Base-by-base conservation (phyloP, 2,329 filamentous ascomycete genomes). In the Colletotrichum spaethianum region DNA sequence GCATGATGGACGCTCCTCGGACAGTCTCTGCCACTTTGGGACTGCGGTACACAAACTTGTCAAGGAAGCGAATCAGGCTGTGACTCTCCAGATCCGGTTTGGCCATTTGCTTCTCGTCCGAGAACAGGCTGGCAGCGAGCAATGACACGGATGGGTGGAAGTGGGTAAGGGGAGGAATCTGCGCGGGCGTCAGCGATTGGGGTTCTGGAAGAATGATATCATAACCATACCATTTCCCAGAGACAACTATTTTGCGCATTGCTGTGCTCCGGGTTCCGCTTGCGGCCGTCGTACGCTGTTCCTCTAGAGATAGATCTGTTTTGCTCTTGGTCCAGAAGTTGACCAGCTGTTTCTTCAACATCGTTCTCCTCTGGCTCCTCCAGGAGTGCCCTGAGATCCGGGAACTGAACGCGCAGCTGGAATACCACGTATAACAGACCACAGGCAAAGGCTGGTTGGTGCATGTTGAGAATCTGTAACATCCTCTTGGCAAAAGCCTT, bases 1-100 rank as follows among this genome's bases (percentile, higher is more conserved):
- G 96, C 96, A 99, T 99, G 82, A 99, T 97, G 33, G 95, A 98
- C 36, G 90, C 88, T 61, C 97, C 97, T 74, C 94, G 93, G 38
- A 90, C 87, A 40, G 86, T 82, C 63, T 90, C 87, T 20, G 88
- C 89, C 4, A 91, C 86, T 86, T 98, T 98, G 73, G 96, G 92
- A 77, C 96, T 98, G 76, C 94, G 93, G 87, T 98, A 99, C n/a
- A 98, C 94, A 82, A 99, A 99, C 77, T 97, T 95, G 83, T 99
- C 96, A 70, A 99, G 87, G 87, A 99, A 99, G 81, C 97, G 93
- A 78, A 96, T 96, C 60, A 99, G 89, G 1, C 94, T 96, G 81
- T 98, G 96, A 70, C 94, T 92, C 20, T 93, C 92, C 63, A 98
- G 87, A 77, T 99, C 96, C 0, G 96, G 95, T 82, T 98, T 98